Evolutionary conservation across 768 basidiomycete species (phyloP).

Genomic region (Tephrocybe sp.): DNA sequence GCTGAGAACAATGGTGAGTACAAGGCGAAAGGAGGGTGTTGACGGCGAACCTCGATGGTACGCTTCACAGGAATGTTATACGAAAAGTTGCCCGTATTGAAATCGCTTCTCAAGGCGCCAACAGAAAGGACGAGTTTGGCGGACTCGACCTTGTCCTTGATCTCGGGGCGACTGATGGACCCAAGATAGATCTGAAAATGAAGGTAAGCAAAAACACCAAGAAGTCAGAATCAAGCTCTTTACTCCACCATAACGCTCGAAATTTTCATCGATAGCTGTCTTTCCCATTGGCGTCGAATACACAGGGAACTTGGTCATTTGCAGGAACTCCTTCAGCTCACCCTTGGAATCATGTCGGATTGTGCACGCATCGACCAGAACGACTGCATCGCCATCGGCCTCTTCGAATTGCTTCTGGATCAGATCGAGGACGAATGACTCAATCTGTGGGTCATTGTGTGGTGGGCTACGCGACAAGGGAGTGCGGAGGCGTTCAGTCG

Average conservation of each 20-base stretch:
- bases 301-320: slow-evolving; percentile 69
- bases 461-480: slow-evolving; percentile 53
- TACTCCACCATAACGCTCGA: slow-evolving; percentile 79
- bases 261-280: slow-evolving; percentile 67
- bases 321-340: slow-evolving; percentile 62
- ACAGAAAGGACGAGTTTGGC: slow-evolving; percentile 78
- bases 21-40: background rate
- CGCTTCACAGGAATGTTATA: slow-evolving; percentile 61
- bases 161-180: slow-evolving; percentile 59
- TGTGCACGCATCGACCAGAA: slow-evolving; percentile 83
- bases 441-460: slow-evolving; percentile 55
- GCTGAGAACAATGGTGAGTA: slow-evolving; percentile 32
- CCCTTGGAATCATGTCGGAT: slow-evolving; percentile 66
- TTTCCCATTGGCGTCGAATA: slow-evolving; percentile 85
- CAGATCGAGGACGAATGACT: slow-evolving; percentile 71
- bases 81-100: slow-evolving; percentile 88
- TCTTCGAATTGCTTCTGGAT: slow-evolving; percentile 64
- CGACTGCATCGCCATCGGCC: slow-evolving; percentile 66
- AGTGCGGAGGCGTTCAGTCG: slow-evolving; percentile 58
- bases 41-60: slow-evolving; percentile 57
- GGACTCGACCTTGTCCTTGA: slow-evolving; percentile 71
- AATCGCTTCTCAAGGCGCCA: slow-evolving; percentile 72
- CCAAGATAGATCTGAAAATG: slow-evolving; percentile 70
- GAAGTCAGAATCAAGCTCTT: slow-evolving; percentile 24
- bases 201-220: background rate